Evolutionary conservation across 139 green algal species (phyloP), one percentile per base, ranked within the genome.

Genomic region (Gonium pectorale): DNA sequence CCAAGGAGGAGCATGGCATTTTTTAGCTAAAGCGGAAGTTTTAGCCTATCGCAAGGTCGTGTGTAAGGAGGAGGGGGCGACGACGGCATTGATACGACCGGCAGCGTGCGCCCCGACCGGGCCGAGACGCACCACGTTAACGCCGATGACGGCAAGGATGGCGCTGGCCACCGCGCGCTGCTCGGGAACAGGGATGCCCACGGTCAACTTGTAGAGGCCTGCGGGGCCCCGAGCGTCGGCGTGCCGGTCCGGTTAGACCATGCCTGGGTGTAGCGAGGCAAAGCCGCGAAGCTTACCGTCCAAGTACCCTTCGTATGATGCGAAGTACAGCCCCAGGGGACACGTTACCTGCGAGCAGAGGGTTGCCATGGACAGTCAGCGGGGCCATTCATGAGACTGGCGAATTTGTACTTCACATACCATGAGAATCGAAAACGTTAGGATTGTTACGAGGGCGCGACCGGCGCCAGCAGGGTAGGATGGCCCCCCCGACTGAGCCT

Each of bases 81-180:
- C n/a, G n/a, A n/a, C n/a, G n/a, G n/a, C n/a, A n/a, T n/a, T n/a
- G n/a, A n/a, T n/a, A n/a, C n/a, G n/a, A n/a, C n/a, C n/a, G n/a
- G n/a, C n/a, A n/a, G n/a, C n/a, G n/a, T n/a, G n/a, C n/a, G n/a
- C n/a, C n/a, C n/a, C n/a, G n/a, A n/a, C 60, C 31, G 1, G 1
- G 6, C 35, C 37, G 1, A 15, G 11, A 73, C 79, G 27, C 37
- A 85, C 79, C 37, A 85, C 3, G 64, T 85, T 85, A 13, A 85
- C 79, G 1, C 79, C 79, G 0, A 85, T 35, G 0, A 85, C 79
- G 0, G 79, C 79, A 1, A 77, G 27, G 38, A 85, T 77, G 24
- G 79, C 79, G 64, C 79, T 85, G 56, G 64, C 79, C 21, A 85
- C 64, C 3, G 79, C 49, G 2, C 79, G 63, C n/a, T 77, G 40